Percentiles rank a stretch among this genome's conserved stretches.
These are phyloP conservation scores for Paracoccidioides lutzii DNA, from an alignment of 2,329 filamentous ascomycete species.

Conservation along the genomic window DNA sequence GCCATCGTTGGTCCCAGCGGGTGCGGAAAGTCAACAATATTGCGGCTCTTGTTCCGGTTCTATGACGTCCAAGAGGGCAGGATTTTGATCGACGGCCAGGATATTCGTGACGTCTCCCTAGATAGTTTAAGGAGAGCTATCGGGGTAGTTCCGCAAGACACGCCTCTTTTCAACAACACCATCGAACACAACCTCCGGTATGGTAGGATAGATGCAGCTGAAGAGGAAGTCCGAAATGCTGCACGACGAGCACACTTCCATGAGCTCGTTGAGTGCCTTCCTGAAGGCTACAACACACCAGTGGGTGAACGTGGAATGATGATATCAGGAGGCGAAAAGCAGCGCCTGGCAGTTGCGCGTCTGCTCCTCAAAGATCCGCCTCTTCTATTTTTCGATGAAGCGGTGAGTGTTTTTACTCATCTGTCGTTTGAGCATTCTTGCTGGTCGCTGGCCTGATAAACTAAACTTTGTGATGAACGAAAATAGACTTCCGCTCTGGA, in stretches of 20 bases:
- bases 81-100: constrained; percentile 85
- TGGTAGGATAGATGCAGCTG: constrained; percentile 63
- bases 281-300: constrained; percentile 78
- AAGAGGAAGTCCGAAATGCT: constrained; percentile 60
- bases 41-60: constrained; percentile 82
- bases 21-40: constrained; percentile 88
- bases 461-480: background rate
- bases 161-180: constrained; percentile 90
- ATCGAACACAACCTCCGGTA: constrained; percentile 95
- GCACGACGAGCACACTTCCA: constrained; percentile 76
- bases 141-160: constrained; percentile 93
- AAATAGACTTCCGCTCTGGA: constrained; percentile 67
- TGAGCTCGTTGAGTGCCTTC: constrained; percentile 64
- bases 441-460: background rate
- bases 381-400: constrained; percentile 87
- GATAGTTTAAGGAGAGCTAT: constrained; percentile 76
- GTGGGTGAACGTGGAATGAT: constrained; percentile 92
- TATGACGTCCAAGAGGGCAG: constrained; percentile 79
- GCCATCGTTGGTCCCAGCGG: constrained; percentile 91
- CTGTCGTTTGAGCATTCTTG: background rate
- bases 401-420: constrained; percentile 36
- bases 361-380: constrained; percentile 81
- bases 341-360: constrained; percentile 71
- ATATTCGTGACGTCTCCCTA: constrained; percentile 68
- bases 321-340: constrained; percentile 93